A percentile compares a stretch with the other conserved stretches of the same genome.
Conservation (phyloP, 345 rosid genomes). For the Citrus australasica region DNA sequence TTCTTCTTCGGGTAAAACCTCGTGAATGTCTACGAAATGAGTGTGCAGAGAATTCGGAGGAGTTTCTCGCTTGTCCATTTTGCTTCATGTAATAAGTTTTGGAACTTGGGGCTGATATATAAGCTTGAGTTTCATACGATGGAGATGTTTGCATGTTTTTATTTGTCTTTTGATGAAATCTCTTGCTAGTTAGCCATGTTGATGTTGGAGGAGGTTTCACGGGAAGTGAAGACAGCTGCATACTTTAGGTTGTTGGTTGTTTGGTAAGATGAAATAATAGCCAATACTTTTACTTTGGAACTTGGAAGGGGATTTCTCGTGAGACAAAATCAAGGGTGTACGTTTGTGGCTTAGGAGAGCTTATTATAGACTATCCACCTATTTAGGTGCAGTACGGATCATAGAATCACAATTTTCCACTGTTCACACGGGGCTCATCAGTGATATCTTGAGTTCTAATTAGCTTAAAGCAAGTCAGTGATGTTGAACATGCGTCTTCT, state of each 20-base stretch:
- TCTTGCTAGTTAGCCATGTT: neutral
- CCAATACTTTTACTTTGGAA: slow-evolving; percentile 20
- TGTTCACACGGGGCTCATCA: neutral
- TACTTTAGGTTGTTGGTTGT: neutral
- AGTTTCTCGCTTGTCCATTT: slow-evolving; percentile 24
- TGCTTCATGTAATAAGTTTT: neutral
- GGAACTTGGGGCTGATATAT: neutral
- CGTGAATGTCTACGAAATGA: slow-evolving; percentile 66
- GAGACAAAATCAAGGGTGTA: slow-evolving; percentile 9
- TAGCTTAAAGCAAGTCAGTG: neutral
- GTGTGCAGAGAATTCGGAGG: slow-evolving; percentile 19
- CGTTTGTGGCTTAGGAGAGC: slow-evolving; percentile 7
- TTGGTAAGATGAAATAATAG: slow-evolving; percentile 23
- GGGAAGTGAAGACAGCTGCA: slow-evolving; percentile 8
- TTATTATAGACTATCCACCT: neutral
- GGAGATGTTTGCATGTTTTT: slow-evolving; percentile 1
- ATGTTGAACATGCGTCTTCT: neutral
- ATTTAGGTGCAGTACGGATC: neutral
- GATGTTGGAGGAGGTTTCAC: slow-evolving; percentile 23
- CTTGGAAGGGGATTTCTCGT: slow-evolving; percentile 36
- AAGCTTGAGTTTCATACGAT: neutral
- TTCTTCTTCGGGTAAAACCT: slow-evolving; percentile 48
- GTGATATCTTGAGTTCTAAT: neutral
- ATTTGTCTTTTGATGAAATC: neutral
- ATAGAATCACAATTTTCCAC: neutral